phyloP scores from a whole-genome alignment of 2,329 filamentous ascomycete species.

The Gremmenia infestans region DNA sequence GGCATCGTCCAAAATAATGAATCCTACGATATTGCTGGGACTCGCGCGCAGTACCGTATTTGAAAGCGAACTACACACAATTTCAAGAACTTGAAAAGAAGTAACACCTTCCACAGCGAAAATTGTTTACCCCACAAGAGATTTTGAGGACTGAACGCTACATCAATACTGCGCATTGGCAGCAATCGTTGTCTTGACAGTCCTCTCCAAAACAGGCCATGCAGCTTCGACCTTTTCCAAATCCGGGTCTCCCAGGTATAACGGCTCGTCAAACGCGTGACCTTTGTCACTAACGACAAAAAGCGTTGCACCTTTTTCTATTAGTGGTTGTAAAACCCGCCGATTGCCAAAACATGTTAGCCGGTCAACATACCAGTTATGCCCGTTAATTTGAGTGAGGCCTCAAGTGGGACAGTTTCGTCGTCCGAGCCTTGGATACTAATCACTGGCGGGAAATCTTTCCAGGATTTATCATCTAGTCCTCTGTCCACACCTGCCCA shows the following conservation, averaged over 20 bases:
- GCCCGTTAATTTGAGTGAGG: neutral
- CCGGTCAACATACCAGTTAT: conserved; percentile 1
- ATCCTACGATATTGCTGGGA: too few relatives aligned
- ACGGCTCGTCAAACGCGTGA: conserved; percentile 4
- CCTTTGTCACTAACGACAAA: neutral
- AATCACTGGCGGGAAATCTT: conserved; percentile 2
- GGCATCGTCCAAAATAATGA: too few relatives aligned
- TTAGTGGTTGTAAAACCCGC: neutral
- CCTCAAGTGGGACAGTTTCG: conserved; percentile 1
- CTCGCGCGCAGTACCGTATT: too few relatives aligned
- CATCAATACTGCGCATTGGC: neutral
- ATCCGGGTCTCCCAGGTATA: conserved; percentile 2
- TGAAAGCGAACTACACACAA: too few relatives aligned
- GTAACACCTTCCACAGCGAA: too few relatives aligned
- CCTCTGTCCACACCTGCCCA: conserved; percentile 1
- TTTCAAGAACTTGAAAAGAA: too few relatives aligned
- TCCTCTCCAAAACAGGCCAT: conserved; percentile 21
- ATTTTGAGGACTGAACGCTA: neutral
- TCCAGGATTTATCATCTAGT: conserved; percentile 1
- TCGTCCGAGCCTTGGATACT: conserved; percentile 9
- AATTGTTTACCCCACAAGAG: neutral
- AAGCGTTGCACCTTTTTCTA: neutral
- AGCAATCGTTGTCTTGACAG: conserved; percentile 22
- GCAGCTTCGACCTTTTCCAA: neutral
- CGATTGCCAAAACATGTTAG: neutral